Conservation (phyloP, 2,329 filamentous ascomycete genomes). For the Fusarium buxicola region DNA sequence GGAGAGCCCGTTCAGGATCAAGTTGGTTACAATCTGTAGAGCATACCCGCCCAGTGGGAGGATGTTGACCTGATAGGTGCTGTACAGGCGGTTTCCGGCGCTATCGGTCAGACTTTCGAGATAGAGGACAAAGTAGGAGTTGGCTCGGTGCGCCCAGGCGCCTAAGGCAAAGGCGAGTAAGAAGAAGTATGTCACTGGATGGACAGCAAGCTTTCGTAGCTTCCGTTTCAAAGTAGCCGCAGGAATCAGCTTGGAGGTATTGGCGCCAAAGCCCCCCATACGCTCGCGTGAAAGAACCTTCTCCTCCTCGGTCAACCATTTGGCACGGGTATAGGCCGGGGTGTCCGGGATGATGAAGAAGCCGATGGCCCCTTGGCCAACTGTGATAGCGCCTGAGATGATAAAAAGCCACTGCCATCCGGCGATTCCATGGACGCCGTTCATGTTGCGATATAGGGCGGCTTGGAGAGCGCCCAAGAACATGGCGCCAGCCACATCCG, state of each 20-base stretch:
- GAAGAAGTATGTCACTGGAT: slow-evolving; percentile 49
- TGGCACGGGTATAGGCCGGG: slow-evolving; percentile 46
- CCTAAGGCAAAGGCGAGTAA: slow-evolving; percentile 46
- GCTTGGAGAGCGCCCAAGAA: slow-evolving; percentile 59
- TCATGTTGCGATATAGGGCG: slow-evolving; percentile 55
- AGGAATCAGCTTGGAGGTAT: slow-evolving; percentile 47
- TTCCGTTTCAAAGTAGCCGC: slow-evolving; percentile 41
- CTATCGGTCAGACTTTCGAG: slow-evolving; percentile 44
- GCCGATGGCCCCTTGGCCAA: slow-evolving; percentile 54
- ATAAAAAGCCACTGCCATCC: slow-evolving; percentile 63
- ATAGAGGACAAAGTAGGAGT: slow-evolving; percentile 52
- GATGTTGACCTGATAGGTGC: slow-evolving; percentile 50
- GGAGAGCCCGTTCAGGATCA: slow-evolving; percentile 51
- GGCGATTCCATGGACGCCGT: slow-evolving; percentile 53
- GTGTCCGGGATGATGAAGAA: slow-evolving; percentile 54
- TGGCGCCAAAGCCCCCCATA: slow-evolving; percentile 46
- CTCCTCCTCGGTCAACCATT: slow-evolving; percentile 47
- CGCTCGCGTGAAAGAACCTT: slow-evolving; percentile 43
- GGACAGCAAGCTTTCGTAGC: slow-evolving; percentile 43
- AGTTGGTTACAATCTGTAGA: slow-evolving; percentile 51
- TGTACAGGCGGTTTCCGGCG: slow-evolving; percentile 44
- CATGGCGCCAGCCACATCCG: slow-evolving; percentile 57
- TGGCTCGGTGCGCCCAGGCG: slow-evolving; percentile 49
- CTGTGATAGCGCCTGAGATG: slow-evolving; percentile 57
- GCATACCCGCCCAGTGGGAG: slow-evolving; percentile 48